phyloP scores from a whole-genome alignment of 352 stramenopile species.

The Phytophthora melonis region DNA sequence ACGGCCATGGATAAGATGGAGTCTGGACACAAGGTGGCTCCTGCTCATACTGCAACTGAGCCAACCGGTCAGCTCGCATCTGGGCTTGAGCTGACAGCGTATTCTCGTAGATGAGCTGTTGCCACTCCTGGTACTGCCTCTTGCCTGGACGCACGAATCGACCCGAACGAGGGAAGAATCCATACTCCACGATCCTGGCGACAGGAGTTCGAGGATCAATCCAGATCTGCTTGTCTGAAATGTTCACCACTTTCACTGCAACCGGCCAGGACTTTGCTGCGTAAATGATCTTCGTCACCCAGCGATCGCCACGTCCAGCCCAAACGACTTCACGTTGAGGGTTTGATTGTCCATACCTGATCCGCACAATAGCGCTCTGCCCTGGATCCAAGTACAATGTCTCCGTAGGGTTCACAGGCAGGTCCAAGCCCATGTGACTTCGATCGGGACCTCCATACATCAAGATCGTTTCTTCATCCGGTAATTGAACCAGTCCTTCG shows the following conservation, averaged over 20 bases:
- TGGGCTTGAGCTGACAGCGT: not conserved
- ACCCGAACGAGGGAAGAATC: not conserved
- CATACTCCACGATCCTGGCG: slow-evolving; percentile 10
- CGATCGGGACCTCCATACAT: not conserved
- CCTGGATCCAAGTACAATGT: not conserved
- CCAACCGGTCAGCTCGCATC: not conserved
- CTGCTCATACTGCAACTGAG: not conserved
- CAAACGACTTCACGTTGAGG: not conserved
- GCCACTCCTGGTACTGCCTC: slow-evolving; percentile 3
- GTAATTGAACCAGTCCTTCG: not conserved
- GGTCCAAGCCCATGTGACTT: not conserved
- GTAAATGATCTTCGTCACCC: slow-evolving; percentile 8
- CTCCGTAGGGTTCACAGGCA: not conserved
- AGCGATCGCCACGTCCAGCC: not conserved
- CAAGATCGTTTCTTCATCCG: not conserved
- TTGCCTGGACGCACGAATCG: slow-evolving; percentile 7
- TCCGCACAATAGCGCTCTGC: not conserved
- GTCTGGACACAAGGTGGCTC: not conserved
- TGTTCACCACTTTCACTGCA: slow-evolving; percentile 10
- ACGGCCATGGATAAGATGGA: not conserved
- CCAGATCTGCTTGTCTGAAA: not conserved
- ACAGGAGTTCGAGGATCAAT: slow-evolving; percentile 5
- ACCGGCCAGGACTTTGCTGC: not conserved
- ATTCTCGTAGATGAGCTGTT: slow-evolving; percentile 6
- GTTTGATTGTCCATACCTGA: not conserved